Conservation (phyloP, 306 rosid species). For the Cicer chorassanicum region DNA sequence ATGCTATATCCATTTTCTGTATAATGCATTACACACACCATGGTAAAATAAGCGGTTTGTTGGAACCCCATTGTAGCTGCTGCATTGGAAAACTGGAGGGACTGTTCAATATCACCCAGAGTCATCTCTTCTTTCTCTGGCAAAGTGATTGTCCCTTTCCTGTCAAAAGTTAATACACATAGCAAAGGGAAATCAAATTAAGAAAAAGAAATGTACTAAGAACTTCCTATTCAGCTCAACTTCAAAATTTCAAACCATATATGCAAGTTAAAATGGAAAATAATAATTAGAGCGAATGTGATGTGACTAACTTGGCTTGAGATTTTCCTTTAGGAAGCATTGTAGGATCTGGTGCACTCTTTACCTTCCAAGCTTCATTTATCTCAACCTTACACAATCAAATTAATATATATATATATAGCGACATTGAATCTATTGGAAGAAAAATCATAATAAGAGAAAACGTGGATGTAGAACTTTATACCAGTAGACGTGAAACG, state of each 20-base stretch:
- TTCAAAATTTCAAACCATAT: background rate
- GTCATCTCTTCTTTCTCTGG: constrained; percentile 59
- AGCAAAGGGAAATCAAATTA: constrained; percentile 25
- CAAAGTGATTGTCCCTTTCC: constrained; percentile 72
- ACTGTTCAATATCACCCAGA: constrained; percentile 57
- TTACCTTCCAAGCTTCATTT: constrained; percentile 80
- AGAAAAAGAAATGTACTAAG: background rate
- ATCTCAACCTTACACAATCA: constrained; percentile 63
- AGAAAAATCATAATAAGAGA: background rate
- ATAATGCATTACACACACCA: constrained; percentile 59
- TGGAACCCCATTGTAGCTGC: constrained; percentile 55
- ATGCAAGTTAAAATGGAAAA: constrained; percentile 21
- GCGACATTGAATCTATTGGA: background rate
- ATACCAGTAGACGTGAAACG: constrained; percentile 81
- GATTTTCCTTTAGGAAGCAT: constrained; percentile 75
- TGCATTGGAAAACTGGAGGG: constrained; percentile 51
- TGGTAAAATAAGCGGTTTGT: constrained; percentile 59
- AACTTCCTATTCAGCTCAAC: constrained; percentile 8
- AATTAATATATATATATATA: background rate
- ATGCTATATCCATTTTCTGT: constrained; percentile 13
- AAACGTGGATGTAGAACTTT: background rate
- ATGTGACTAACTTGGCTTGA: constrained; percentile 69
- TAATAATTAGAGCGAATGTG: constrained; percentile 12
- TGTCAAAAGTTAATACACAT: constrained; percentile 29
- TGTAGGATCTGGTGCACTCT: constrained; percentile 63